Base-by-base conservation (phyloP, 495 filamentous ascomycete genomes). In the Penicillium mononematosum region DNA sequence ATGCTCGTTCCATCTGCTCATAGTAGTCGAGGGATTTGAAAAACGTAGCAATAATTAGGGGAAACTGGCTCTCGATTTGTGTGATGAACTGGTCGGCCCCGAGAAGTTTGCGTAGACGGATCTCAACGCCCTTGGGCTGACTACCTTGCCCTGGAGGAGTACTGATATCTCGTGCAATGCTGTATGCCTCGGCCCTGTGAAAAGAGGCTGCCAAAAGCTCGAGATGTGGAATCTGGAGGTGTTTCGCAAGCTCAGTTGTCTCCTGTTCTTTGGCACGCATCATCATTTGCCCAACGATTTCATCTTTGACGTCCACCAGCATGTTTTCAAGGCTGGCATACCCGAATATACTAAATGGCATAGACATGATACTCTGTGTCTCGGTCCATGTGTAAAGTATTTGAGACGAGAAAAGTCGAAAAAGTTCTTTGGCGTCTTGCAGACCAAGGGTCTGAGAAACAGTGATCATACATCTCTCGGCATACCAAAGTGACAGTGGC, bases 381-480 rank as follows among this genome's bases (percentile, higher is more conserved):
- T 88, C 82, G 3, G 92, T 82, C 95, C 94, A 98, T 0, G 92
- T 96, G 67, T 90, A 96, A 5, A 98, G 76, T n/a, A 98, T 79
- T 68, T 99, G 95, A 22, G 92, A 86, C 17, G 89, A 85, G 65
- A 97, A 98, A 4, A 98, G 78, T n/a, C 78, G 80, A 68, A 98
- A 97, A 4, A 99, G 68, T 41, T 85, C 79, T 62, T 79, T 81
- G 1, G 89, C 76, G 39, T 82, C 77, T 34, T 75, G 65, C 34
- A 97, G 81, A 3, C 81, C 76, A 38, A 96, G 78, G 6, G 80
- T 74, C 42, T 68, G 74, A 5, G 91, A 82, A 24, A 97, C 82
- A 44, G 80, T 75, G n/a, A 58, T 59, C 44, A 96, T 71, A 64
- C 89, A 92, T 48, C 78, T 81, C 46, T 80, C 80, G 2, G 93